phyloP scores from a whole-genome alignment of 768 basidiomycete species.

The Termitomyces sp. region DNA sequence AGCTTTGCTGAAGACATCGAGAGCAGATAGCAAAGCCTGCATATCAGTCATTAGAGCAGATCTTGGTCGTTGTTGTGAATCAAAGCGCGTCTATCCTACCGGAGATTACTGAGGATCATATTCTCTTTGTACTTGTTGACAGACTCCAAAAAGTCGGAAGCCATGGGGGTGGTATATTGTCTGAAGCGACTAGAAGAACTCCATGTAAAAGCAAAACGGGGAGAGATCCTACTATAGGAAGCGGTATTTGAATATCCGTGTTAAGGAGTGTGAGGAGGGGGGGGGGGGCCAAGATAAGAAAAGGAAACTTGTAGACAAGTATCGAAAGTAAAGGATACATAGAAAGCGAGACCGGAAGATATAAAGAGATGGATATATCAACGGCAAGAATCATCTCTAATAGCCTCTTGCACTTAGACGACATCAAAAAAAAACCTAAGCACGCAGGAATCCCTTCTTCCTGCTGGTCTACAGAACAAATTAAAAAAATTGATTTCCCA shows the following conservation, averaged over 20 bases:
- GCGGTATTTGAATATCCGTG: constrained; percentile 49
- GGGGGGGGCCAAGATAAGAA: constrained; percentile 39
- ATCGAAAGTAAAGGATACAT: constrained; percentile 35
- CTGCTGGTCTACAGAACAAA: constrained; percentile 40
- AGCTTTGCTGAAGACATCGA: constrained; percentile 73
- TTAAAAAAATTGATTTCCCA: constrained; percentile 2
- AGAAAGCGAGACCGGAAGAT: constrained; percentile 23
- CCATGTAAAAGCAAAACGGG: constrained; percentile 39
- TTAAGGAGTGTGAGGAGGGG: constrained; percentile 55
- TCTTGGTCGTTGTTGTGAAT: constrained; percentile 9
- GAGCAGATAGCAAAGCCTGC: constrained; percentile 66
- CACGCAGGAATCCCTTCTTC: constrained; percentile 75
- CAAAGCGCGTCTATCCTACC: constrained; percentile 5
- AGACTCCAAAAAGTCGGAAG: constrained; percentile 18
- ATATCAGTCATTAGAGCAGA: constrained; percentile 54
- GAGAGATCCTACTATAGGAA: constrained; percentile 43
- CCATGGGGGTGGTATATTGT: constrained; percentile 42
- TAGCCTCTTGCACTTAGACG: constrained; percentile 23
- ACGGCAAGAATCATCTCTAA: constrained; percentile 21
- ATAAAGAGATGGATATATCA: constrained; percentile 20
- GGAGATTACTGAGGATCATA: background rate
- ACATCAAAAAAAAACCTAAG: constrained; percentile 30
- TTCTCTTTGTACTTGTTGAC: constrained; percentile 33
- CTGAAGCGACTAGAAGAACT: constrained; percentile 25
- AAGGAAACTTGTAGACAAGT: constrained; percentile 23